A percentile compares a stretch with the other conserved stretches of the same genome.
Conservation (phyloP, 2,329 filamentous ascomycete species). For the Penicillium griseofulvum region DNA sequence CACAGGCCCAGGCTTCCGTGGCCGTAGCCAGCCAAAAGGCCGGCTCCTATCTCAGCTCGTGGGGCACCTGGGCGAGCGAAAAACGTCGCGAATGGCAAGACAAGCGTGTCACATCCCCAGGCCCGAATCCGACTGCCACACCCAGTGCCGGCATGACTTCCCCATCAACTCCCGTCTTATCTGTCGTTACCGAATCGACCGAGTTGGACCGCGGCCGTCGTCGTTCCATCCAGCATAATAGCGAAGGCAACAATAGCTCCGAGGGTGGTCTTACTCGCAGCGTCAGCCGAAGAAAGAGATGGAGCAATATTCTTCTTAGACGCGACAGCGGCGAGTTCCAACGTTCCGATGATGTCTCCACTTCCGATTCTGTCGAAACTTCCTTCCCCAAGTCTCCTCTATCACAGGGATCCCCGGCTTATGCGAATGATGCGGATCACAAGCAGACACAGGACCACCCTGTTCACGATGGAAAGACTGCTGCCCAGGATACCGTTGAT, state of each 20-base stretch:
- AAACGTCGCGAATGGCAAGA: conserved; percentile 49
- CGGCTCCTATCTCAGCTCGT: conserved; percentile 62
- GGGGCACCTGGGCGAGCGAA: conserved; percentile 60
- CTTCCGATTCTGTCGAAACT: conserved; percentile 18
- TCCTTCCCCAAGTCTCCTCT: conserved; percentile 33
- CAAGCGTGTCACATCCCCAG: conserved; percentile 30
- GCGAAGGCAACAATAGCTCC: conserved; percentile 25
- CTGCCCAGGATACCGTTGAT: conserved; percentile 4
- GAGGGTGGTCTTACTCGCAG: conserved; percentile 28
- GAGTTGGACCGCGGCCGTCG: conserved; percentile 33
- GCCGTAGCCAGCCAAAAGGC: conserved; percentile 55
- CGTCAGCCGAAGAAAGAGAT: conserved; percentile 36
- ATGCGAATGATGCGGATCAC: conserved; percentile 13
- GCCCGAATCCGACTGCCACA: neutral
- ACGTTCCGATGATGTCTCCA: conserved; percentile 21
- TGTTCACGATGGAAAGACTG: neutral
- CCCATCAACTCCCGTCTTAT: conserved; percentile 22
- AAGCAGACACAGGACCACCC: neutral
- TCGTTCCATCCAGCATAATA: conserved; percentile 28
- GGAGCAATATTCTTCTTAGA: conserved; percentile 37
- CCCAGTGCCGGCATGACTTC: conserved; percentile 6
- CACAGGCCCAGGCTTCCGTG: conserved; percentile 55
- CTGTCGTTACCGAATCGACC: conserved; percentile 23
- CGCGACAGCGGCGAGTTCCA: conserved; percentile 35
- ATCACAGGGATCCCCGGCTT: conserved; percentile 29